These are phyloP conservation scores for Panaeolus cyanescens DNA, from an alignment of 768 basidiomycete species.

Conservation along the genomic window DNA sequence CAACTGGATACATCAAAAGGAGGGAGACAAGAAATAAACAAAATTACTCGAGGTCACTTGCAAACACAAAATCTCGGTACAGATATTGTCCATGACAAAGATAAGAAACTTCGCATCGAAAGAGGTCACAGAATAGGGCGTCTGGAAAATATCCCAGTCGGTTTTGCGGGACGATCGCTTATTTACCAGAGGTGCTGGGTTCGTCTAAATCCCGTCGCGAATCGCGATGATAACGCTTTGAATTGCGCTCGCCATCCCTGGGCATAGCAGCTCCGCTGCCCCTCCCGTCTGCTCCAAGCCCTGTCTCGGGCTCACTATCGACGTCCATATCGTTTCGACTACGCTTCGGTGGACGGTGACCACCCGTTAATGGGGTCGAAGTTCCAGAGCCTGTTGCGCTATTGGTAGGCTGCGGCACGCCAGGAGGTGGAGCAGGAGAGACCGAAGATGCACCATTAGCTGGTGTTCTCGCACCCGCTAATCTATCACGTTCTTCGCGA, in stretches of 20 bases:
- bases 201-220: not conserved
- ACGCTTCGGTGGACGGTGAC: conserved; percentile 45
- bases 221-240: conserved; percentile 61
- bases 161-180: not conserved
- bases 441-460: conserved; percentile 1
- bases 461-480: conserved; percentile 19
- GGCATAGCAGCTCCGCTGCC: conserved; percentile 11
- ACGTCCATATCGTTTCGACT: conserved; percentile 66
- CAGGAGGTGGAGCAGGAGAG: not conserved
- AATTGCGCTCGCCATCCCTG: not conserved
- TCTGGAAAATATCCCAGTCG: no score
- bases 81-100: not conserved
- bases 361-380: not conserved
- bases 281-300: conserved; percentile 26
- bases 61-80: not conserved
- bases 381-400: not conserved
- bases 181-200: not conserved
- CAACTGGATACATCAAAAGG: not conserved
- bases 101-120: not conserved
- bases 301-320: conserved; percentile 54
- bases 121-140: no score
- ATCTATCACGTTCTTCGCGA: conserved; percentile 34
- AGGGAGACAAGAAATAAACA: not conserved
- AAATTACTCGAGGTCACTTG: not conserved
- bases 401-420: not conserved